Percentiles rank a stretch among this genome's conserved stretches.
Conservation (phyloP, 306 rosid species). For the Cotoneaster glaucophyllus region DNA sequence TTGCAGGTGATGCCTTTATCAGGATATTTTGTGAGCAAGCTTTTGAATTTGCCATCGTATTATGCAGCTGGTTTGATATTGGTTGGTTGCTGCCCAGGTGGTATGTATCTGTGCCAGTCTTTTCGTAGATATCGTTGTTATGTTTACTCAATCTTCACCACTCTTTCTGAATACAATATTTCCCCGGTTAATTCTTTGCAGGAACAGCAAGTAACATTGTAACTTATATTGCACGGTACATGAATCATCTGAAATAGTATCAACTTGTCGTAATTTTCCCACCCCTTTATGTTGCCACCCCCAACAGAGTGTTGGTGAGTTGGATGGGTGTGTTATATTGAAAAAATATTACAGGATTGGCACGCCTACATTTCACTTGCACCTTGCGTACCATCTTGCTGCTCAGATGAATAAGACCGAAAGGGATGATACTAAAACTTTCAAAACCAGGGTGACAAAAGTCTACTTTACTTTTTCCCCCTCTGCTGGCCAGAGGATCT, state of each 20-base stretch:
- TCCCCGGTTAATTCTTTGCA: no score
- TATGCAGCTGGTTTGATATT: slow-evolving; percentile 87
- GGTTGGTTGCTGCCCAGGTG: slow-evolving; percentile 83
- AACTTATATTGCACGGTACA: no score
- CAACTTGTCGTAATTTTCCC: no score
- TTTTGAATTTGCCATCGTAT: slow-evolving; percentile 65
- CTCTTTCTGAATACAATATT: not conserved
- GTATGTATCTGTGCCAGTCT: slow-evolving; percentile 33
- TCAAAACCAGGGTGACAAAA: not conserved
- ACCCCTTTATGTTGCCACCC: no score
- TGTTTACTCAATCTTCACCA: not conserved
- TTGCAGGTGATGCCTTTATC: slow-evolving; percentile 85
- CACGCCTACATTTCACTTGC: not conserved
- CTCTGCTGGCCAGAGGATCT: slow-evolving; percentile 6
- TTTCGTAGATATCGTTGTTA: not conserved
- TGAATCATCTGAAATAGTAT: no score
- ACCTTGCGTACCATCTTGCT: not conserved
- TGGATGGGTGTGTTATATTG: not conserved
- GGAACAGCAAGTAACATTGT: no score
- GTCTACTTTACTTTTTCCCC: not conserved
- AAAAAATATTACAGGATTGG: not conserved
- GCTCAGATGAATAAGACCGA: not conserved
- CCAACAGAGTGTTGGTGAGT: no score
- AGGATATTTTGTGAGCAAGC: slow-evolving; percentile 64
- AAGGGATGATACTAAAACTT: not conserved